Evolutionary conservation across 2,329 filamentous ascomycete species (phyloP).

Genomic region (Verticillium nonalfalfae): DNA sequence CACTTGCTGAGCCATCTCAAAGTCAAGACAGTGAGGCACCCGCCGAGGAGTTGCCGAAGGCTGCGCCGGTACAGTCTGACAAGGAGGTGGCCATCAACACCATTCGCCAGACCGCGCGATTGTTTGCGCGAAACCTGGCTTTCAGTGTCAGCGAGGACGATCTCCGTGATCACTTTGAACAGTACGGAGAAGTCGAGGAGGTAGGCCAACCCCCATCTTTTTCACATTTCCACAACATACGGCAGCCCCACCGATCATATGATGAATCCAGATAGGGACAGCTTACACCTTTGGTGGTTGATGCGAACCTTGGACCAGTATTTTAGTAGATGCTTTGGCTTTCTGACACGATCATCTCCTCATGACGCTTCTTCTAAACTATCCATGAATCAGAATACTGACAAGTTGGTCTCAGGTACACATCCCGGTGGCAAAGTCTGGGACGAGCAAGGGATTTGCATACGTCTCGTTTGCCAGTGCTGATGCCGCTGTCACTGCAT

Average conservation of each 20-base stretch:
- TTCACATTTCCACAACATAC: slow-evolving; percentile 7
- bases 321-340: slow-evolving; percentile 99
- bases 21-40: slow-evolving; percentile 19
- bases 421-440: slow-evolving; percentile 67
- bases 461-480: slow-evolving; percentile 74
- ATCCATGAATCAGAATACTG: slow-evolving; percentile 6
- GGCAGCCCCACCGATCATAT: slow-evolving; percentile 24
- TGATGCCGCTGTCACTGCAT: slow-evolving; percentile 70
- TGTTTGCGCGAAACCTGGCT: slow-evolving; percentile 86
- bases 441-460: slow-evolving; percentile 81
- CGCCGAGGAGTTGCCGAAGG: slow-evolving; percentile 13
- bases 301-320: slow-evolving; percentile 86
- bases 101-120: slow-evolving; percentile 65
- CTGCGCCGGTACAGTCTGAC: slow-evolving; percentile 7
- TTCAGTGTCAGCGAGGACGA: slow-evolving; percentile 76
- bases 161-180: slow-evolving; percentile 62
- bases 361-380: neutral
- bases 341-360: slow-evolving; percentile 50
- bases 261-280: slow-evolving; percentile 99
- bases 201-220: slow-evolving; percentile 51
- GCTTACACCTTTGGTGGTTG: slow-evolving; percentile 87
- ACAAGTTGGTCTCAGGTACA: slow-evolving; percentile 61
- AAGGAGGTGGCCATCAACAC: slow-evolving; percentile 44
- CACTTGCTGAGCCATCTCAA: neutral
- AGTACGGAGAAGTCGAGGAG: slow-evolving; percentile 76